Evolutionary conservation across 1,284 basidiomycete genomes (phyloP).

Genomic region (Malassezia sympodialis): DNA sequence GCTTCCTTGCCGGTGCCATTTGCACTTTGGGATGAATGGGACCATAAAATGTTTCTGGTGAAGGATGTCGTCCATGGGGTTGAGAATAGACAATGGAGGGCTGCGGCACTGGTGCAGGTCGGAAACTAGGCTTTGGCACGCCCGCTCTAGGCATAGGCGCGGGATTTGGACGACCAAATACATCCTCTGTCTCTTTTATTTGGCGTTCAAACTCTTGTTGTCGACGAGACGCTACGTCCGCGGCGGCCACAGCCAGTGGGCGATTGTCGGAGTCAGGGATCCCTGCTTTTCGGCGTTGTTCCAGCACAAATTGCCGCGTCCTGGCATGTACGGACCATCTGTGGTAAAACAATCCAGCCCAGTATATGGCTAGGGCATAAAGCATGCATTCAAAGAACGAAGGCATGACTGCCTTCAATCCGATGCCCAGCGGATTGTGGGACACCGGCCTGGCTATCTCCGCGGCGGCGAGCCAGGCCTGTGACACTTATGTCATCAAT

Average conservation of each 20-base stretch:
- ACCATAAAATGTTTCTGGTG: constrained; percentile 3
- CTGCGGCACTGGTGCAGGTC: neutral
- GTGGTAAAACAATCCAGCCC: constrained; percentile 3
- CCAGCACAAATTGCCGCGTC: constrained; percentile 10
- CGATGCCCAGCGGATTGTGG: neutral
- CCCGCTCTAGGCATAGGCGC: neutral
- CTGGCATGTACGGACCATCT: constrained; percentile 10
- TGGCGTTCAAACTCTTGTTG: constrained; percentile 4
- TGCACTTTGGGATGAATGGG: neutral
- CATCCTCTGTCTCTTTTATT: constrained; percentile 4
- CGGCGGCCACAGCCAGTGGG: constrained; percentile 7
- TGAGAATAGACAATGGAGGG: neutral
- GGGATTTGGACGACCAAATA: constrained; percentile 5
- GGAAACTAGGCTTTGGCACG: constrained; percentile 2
- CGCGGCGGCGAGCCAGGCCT: neutral
- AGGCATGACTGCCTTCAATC: constrained; percentile 1
- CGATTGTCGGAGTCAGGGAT: constrained; percentile 16
- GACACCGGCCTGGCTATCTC: neutral
- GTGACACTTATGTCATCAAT: neutral
- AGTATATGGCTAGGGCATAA: constrained; percentile 6
- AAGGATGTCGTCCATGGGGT: neutral
- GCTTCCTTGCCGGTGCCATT: neutral
- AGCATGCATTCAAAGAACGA: constrained; percentile 5
- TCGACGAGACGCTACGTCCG: constrained; percentile 9
- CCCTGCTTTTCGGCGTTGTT: constrained; percentile 16